These are phyloP conservation scores for Rhodomyrtus tomentosa DNA, from an alignment of 345 rosid species.

Conservation along the genomic window DNA sequence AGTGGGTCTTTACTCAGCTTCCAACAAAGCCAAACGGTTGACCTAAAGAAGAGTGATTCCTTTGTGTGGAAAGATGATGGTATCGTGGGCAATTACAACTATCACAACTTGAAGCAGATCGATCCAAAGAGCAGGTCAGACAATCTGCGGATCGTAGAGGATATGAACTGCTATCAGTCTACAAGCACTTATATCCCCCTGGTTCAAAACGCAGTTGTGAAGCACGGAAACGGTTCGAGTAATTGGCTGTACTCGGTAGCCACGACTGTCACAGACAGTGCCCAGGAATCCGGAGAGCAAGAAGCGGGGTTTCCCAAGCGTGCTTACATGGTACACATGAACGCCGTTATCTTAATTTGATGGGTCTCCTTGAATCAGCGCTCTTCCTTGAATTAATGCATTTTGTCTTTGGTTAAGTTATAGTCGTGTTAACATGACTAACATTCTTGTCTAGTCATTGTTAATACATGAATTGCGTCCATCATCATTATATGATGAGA, in stretches of 20 bases:
- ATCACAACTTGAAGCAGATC: conserved; percentile 20
- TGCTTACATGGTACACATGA: conserved; percentile 8
- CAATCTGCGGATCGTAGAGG: conserved; percentile 25
- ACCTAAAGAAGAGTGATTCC: conserved; percentile 3
- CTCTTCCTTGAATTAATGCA: neutral
- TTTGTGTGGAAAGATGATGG: conserved; percentile 25
- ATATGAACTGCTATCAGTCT: conserved; percentile 15
- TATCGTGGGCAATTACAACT: neutral
- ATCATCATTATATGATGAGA: neutral
- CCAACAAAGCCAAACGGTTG: neutral
- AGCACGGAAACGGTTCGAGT: neutral
- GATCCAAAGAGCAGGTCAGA: conserved; percentile 17
- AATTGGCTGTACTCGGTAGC: conserved; percentile 52
- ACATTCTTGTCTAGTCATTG: neutral
- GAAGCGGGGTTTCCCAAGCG: conserved; percentile 41
- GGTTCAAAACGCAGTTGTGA: conserved; percentile 7
- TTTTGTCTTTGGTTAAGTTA: neutral
- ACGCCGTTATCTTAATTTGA: neutral
- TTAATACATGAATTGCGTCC: neutral
- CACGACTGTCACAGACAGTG: conserved; percentile 23
- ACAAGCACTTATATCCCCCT: neutral
- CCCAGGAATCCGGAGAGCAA: conserved; percentile 24
- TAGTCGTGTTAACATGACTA: neutral
- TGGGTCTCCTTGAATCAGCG: neutral
- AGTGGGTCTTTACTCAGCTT: conserved; percentile 67